Base-by-base conservation (phyloP, 2,329 filamentous ascomycete species). In the Camptophora hylomeconis region DNA sequence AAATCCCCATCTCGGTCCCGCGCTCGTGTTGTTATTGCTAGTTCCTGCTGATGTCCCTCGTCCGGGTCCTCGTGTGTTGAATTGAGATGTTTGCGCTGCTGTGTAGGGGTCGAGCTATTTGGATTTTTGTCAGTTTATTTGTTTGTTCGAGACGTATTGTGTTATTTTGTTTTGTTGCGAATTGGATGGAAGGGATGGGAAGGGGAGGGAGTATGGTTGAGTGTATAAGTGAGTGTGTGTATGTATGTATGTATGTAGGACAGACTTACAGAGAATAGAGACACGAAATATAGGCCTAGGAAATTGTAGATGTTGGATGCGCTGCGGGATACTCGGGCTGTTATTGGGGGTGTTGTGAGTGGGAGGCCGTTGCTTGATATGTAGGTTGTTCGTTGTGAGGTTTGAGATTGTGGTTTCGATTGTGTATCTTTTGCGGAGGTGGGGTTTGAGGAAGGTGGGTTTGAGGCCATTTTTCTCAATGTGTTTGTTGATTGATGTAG, bases 271-370 rank as follows among this genome's bases (percentile, higher is more conserved):
- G 60, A 56, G 36, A 65, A 61, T 7, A 66, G 47, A 22, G 56
- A 60, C 22, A 59, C 57, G 16, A 65, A 40, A 34, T 66, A 66
- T 14, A 66, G 47, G 5, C 61, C 62, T 4, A 66, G 23, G 39
- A 65, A 63, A 36, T 57, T 44, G 39, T 65, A 65, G 28, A 57
- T 33, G 30, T 45, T 48, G 26, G 61, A 49, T 33, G 57, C 32
- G 44, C 59, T 51, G 37, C 53, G 54, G 26, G 44, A 46, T 33
- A 59, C 28, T 26, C 58, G 61, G 32, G 58, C 53, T 10, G 56
- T 46, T 27, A 64, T 31, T 3, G 62, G 62, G 8, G 60, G 58
- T 22, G 60, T 64, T 33, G 21, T 16, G 15, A 14, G 26, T 10
- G 21, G n/a, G 17, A 13, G 24, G 22, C 29, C 29, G 5, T 17